Conservation (phyloP, 2,329 filamentous ascomycete species). For the Tolypocladium tropicale region DNA sequence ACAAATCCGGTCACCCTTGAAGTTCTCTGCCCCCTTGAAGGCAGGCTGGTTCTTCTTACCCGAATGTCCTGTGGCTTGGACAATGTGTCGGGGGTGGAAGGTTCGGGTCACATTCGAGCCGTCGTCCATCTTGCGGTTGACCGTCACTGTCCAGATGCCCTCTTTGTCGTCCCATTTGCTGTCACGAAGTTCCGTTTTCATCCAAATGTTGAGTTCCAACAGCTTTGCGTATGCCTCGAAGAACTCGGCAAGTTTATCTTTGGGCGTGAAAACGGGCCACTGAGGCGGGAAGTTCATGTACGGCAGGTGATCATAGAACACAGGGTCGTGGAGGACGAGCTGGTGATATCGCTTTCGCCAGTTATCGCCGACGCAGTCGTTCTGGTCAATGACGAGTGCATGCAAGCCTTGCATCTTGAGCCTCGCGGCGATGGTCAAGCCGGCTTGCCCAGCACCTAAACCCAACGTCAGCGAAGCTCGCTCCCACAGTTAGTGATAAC, state of each 20-base stretch:
- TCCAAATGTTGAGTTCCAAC: constrained; percentile 62
- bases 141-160: constrained; percentile 43
- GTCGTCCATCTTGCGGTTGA: constrained; percentile 40
- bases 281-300: constrained; percentile 53
- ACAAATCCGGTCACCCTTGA: constrained; percentile 48
- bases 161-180: constrained; percentile 39
- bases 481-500: background rate
- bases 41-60: constrained; percentile 53
- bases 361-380: constrained; percentile 50
- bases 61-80: constrained; percentile 59
- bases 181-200: constrained; percentile 34
- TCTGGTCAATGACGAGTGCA: constrained; percentile 47
- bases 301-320: constrained; percentile 51
- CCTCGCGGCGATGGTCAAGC: constrained; percentile 45
- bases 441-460: constrained; percentile 48
- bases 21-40: constrained; percentile 45
- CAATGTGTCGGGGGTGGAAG: constrained; percentile 50
- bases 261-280: constrained; percentile 63
- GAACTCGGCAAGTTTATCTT: constrained; percentile 61
- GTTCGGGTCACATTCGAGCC: constrained; percentile 38
- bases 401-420: constrained; percentile 48
- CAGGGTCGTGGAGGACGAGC: constrained; percentile 58
- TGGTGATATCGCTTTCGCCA: constrained; percentile 55
- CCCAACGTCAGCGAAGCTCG: background rate
- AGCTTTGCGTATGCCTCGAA: constrained; percentile 54